Evolutionary conservation across 2,329 filamentous ascomycete species (phyloP).

Genomic region (Lojkania enalia): DNA sequence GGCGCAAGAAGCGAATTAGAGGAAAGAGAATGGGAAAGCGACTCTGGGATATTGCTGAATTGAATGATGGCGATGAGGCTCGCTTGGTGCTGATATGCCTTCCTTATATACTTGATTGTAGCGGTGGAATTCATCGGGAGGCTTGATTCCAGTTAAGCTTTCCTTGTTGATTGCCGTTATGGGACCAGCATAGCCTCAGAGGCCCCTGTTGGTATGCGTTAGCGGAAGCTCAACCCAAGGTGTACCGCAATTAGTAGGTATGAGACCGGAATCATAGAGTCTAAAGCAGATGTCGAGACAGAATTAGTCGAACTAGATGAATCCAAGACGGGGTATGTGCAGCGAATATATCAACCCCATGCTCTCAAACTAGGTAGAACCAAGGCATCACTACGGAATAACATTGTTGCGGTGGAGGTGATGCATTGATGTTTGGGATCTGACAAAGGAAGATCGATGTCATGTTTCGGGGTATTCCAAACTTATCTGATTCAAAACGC

Average conservation of each 20-base stretch:
- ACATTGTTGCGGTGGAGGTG: slow-evolving; percentile 19
- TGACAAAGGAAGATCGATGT: slow-evolving; percentile 19
- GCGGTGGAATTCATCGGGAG: slow-evolving; percentile 11
- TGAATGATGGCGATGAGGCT: slow-evolving; percentile 28
- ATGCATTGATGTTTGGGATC: slow-evolving; percentile 39
- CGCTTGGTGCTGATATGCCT: not conserved
- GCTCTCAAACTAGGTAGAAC: slow-evolving; percentile 10
- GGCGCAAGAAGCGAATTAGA: slow-evolving; percentile 35
- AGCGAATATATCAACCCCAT: slow-evolving; percentile 29
- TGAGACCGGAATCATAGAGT: slow-evolving; percentile 28
- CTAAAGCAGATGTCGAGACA: slow-evolving; percentile 29
- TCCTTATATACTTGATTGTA: slow-evolving; percentile 33
- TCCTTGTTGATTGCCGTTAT: slow-evolving; percentile 14
- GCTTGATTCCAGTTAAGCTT: slow-evolving; percentile 40
- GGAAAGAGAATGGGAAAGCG: slow-evolving; percentile 30
- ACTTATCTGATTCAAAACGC: slow-evolving; percentile 33
- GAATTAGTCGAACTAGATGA: slow-evolving; percentile 25
- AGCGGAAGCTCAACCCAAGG: slow-evolving; percentile 14
- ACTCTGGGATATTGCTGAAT: slow-evolving; percentile 35
- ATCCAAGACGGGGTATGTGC: slow-evolving; percentile 14
- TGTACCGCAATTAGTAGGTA: slow-evolving; percentile 10
- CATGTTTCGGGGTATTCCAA: slow-evolving; percentile 33
- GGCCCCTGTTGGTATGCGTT: slow-evolving; percentile 15
- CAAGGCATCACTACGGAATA: slow-evolving; percentile 20
- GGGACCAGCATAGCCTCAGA: slow-evolving; percentile 9